phyloP scores from a whole-genome alignment of 1,139 yeast species.

The Schizosaccharomyces versatilis region DNA sequence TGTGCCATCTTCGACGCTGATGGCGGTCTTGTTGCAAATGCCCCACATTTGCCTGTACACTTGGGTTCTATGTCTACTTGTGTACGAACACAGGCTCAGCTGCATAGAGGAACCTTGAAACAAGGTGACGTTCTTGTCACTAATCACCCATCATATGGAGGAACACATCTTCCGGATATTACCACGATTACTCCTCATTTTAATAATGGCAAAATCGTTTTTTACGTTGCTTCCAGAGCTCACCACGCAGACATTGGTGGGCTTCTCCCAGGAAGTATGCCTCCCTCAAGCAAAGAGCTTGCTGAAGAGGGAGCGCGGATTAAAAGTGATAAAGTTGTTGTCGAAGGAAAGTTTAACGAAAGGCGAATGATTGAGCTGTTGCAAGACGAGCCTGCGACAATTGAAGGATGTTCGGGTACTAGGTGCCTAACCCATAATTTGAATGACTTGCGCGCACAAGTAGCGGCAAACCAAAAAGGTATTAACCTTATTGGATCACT shows the following conservation, averaged over 20 bases:
- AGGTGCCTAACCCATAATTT: conserved; percentile 36
- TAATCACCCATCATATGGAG: conserved; percentile 51
- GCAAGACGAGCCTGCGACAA: conserved; percentile 29
- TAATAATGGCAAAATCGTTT: conserved; percentile 34
- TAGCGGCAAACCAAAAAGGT: conserved; percentile 46
- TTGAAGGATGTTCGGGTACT: conserved; percentile 39
- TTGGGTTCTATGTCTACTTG: conserved; percentile 61
- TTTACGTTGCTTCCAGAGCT: conserved; percentile 43
- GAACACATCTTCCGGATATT: conserved; percentile 44
- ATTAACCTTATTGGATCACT: conserved; percentile 28
- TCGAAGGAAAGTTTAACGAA: conserved; percentile 32
- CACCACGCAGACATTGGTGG: conserved; percentile 55
- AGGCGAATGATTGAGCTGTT: conserved; percentile 28
- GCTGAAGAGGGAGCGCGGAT: conserved; percentile 47
- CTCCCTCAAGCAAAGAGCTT: conserved; percentile 36
- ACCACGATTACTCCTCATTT: conserved; percentile 66
- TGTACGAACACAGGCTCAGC: conserved; percentile 36
- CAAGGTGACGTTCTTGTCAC: conserved; percentile 49
- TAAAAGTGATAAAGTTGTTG: conserved; percentile 32
- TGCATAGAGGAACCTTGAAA: conserved; percentile 33
- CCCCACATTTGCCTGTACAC: conserved; percentile 64
- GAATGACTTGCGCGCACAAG: conserved; percentile 41
- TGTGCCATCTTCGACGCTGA: conserved; percentile 49
- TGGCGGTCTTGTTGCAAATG: conserved; percentile 54
- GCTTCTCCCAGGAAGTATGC: conserved; percentile 41